A percentile compares a stretch with the other conserved stretches of the same genome.
phyloP scores from a whole-genome alignment of 768 basidiomycete species.

The Boletus fagicola region DNA sequence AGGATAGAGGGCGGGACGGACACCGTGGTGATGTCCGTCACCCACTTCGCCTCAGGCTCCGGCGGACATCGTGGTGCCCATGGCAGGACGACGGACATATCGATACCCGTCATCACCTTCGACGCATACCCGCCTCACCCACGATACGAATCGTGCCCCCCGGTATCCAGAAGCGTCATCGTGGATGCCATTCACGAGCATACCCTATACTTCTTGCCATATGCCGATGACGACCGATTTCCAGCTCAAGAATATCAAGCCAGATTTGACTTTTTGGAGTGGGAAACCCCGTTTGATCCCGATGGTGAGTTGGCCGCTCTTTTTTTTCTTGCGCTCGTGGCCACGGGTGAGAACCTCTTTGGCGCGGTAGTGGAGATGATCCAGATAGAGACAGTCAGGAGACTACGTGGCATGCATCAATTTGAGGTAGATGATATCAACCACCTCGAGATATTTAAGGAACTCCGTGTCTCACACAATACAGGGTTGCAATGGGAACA shows the following conservation, averaged over 20 bases:
- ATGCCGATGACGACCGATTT: conserved; percentile 47
- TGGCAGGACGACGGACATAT: not conserved
- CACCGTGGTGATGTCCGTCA: conserved; percentile 10
- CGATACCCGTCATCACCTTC: conserved; percentile 19
- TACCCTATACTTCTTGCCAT: conserved; percentile 39
- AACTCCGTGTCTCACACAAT: conserved; percentile 23
- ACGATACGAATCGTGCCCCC: conserved; percentile 48
- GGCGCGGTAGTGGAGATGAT: conserved; percentile 45
- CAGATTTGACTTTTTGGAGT: conserved; percentile 27
- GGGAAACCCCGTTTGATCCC: conserved; percentile 46
- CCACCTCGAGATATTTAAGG: conserved; percentile 25
- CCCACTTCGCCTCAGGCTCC: not conserved
- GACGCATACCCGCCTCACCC: conserved; percentile 25
- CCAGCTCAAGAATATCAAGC: conserved; percentile 27
- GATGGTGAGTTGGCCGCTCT: conserved; percentile 41
- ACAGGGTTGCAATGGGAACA: conserved; percentile 43
- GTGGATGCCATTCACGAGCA: not conserved
- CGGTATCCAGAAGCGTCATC: conserved; percentile 35
- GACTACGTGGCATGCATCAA: conserved; percentile 33
- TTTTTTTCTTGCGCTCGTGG: not conserved
- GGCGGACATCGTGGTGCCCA: not conserved
- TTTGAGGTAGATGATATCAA: conserved; percentile 40
- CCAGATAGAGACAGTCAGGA: conserved; percentile 42
- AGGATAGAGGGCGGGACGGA: not conserved
- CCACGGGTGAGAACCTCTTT: not conserved